A percentile compares a stretch with the other conserved stretches of the same genome.
Conservation (phyloP, 2,329 filamentous ascomycete genomes). For the Neonectria sp. region DNA sequence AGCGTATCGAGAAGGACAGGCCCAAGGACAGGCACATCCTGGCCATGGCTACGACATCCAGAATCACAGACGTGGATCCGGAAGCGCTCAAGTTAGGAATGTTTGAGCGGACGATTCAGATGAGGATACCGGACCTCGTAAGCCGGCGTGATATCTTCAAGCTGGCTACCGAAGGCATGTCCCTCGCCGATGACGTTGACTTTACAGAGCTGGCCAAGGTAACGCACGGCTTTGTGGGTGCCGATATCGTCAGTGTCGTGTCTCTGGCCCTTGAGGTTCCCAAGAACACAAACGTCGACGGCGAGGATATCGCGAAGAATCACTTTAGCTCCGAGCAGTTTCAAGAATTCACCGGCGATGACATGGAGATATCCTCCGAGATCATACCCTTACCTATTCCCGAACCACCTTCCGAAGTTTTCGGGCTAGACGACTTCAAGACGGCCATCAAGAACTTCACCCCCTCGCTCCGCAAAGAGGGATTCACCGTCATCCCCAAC, state of each 20-base stretch:
- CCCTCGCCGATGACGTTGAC: constrained; percentile 79
- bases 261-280: constrained; percentile 59
- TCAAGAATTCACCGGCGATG: constrained; percentile 22
- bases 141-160: constrained; percentile 85
- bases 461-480: constrained; percentile 84
- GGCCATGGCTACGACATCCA: constrained; percentile 91
- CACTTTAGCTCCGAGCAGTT: not conserved
- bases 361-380: constrained; percentile 37
- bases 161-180: constrained; percentile 77
- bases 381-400: constrained; percentile 5
- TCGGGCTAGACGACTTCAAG: constrained; percentile 72
- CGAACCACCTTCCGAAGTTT: constrained; percentile 10
- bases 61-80: constrained; percentile 88
- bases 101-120: constrained; percentile 88
- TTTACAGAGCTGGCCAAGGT: constrained; percentile 82
- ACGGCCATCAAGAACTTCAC: constrained; percentile 76
- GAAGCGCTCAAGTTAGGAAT: constrained; percentile 80
- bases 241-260: constrained; percentile 82
- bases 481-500: constrained; percentile 93
- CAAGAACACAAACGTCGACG: constrained; percentile 51
- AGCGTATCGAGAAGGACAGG: constrained; percentile 80
- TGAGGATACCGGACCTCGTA: constrained; percentile 86
- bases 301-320: constrained; percentile 6
- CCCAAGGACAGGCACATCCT: constrained; percentile 83
- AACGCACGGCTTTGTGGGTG: constrained; percentile 94